Percentiles rank a stretch among this genome's conserved stretches.
Conservation (phyloP, 2,329 filamentous ascomycete genomes). For the Xylariaceae sp. region DNA sequence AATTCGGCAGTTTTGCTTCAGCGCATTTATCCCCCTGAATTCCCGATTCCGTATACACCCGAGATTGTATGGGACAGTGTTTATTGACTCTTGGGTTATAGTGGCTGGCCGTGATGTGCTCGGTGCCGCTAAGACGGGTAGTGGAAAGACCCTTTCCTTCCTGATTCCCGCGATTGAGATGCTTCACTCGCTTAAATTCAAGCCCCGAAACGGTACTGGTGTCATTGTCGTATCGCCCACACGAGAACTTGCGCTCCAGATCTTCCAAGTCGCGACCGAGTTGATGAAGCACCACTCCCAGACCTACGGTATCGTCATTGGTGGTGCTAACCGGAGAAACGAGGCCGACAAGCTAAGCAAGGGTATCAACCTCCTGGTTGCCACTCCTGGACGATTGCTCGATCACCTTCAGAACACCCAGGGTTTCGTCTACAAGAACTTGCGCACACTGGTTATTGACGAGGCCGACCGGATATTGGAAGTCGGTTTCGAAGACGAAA, state of each 20-base stretch:
- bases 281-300: slow-evolving; percentile 87
- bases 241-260: slow-evolving; percentile 88
- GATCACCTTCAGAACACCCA: slow-evolving; percentile 93
- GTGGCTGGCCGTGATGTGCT: slow-evolving; percentile 87
- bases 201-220: slow-evolving; percentile 83
- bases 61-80: neutral
- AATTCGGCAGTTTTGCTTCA: slow-evolving; percentile 52
- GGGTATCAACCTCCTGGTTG: slow-evolving; percentile 90
- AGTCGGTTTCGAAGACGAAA: slow-evolving; percentile 97
- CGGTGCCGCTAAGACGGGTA: slow-evolving; percentile 87
- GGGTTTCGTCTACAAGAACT: slow-evolving; percentile 56
- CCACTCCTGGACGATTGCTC: slow-evolving; percentile 84
- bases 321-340: slow-evolving; percentile 82
- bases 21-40: slow-evolving; percentile 45
- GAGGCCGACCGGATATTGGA: slow-evolving; percentile 96
- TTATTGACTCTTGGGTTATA: slow-evolving; percentile 1
- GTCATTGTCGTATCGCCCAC: slow-evolving; percentile 92
- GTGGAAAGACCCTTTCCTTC: slow-evolving; percentile 93
- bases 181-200: slow-evolving; percentile 83
- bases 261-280: slow-evolving; percentile 90
- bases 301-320: slow-evolving; percentile 93
- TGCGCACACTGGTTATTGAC: slow-evolving; percentile 86
- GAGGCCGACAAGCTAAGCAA: slow-evolving; percentile 93
- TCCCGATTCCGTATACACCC: neutral
- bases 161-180: slow-evolving; percentile 92